phyloP scores from a whole-genome alignment of 805 yeast genomes.

The Myxozyma sirexii region DNA sequence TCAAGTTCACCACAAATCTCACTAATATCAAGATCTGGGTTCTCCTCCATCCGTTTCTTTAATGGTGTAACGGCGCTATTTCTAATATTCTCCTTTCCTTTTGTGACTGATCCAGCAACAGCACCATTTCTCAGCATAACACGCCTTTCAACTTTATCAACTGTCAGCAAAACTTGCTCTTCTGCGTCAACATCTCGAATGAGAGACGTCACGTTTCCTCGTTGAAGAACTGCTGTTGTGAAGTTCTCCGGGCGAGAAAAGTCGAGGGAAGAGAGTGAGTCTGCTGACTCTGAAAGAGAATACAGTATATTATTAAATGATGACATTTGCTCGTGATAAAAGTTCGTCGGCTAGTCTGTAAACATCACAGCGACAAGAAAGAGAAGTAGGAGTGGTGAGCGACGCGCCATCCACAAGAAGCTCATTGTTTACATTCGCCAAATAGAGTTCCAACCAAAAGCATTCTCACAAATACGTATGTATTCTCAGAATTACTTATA shows the following conservation, averaged over 20 bases:
- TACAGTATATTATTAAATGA: conserved; percentile 16
- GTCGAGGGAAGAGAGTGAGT: conserved; percentile 32
- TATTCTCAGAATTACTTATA: conserved; percentile 4
- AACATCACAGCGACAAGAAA: not conserved
- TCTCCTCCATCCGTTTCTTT: conserved; percentile 15
- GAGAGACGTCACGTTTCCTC: conserved; percentile 33
- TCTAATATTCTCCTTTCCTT: conserved; percentile 7
- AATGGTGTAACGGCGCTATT: conserved; percentile 6
- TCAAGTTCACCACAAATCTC: conserved; percentile 29
- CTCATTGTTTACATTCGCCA: conserved; percentile 6
- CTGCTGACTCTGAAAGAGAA: conserved; percentile 33
- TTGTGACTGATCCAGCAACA: not conserved
- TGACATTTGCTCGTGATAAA: conserved; percentile 7
- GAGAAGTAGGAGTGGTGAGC: too few species aligned
- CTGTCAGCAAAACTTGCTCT: conserved; percentile 26
- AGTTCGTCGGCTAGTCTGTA: too few species aligned
- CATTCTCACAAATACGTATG: conserved; percentile 1
- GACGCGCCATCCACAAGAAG: too few species aligned
- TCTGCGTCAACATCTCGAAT: conserved; percentile 36
- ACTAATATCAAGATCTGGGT: conserved; percentile 20
- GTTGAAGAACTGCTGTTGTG: conserved; percentile 34
- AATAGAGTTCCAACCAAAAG: conserved; percentile 5
- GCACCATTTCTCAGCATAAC: conserved; percentile 10
- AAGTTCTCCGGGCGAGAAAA: conserved; percentile 33
- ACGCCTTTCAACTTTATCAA: conserved; percentile 8